A percentile compares a stretch with the other conserved stretches of the same genome.
Evolutionary conservation across 768 basidiomycete species (phyloP).

Genomic region (Lentinus brumalis): DNA sequence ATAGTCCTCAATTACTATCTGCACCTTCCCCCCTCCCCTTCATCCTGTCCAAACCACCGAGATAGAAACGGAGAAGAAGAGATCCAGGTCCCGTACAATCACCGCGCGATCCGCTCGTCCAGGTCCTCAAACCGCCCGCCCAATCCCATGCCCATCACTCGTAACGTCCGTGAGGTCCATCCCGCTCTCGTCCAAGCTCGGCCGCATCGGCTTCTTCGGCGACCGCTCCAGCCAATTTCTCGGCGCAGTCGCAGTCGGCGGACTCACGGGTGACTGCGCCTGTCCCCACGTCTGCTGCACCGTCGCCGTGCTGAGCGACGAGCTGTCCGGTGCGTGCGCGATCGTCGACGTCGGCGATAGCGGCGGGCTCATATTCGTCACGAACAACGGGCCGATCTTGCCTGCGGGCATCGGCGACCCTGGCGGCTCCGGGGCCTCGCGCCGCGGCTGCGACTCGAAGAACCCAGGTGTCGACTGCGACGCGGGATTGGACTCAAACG

Average conservation of each 20-base stretch:
- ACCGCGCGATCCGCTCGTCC: neutral
- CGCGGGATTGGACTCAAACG: neutral
- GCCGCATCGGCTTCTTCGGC: conserved; percentile 16
- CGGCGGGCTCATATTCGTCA: conserved; percentile 25
- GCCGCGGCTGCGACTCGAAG: conserved; percentile 4
- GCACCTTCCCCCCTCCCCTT: neutral
- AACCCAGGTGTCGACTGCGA: neutral
- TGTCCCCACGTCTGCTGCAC: conserved; percentile 11
- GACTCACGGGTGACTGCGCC: neutral
- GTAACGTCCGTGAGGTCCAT: conserved; percentile 14
- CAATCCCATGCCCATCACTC: conserved; percentile 15
- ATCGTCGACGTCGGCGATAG: conserved; percentile 16
- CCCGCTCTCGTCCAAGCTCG: conserved; percentile 12
- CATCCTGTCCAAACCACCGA: neutral
- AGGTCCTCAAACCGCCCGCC: conserved; percentile 12
- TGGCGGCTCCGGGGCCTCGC: conserved; percentile 4
- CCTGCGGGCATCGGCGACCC: conserved; percentile 18
- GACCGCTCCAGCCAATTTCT: conserved; percentile 22
- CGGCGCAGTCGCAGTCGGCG: neutral
- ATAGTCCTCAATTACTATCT: neutral
- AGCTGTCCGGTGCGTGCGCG: neutral
- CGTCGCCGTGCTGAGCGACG: neutral
- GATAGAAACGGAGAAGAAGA: neutral
- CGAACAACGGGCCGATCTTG: conserved; percentile 21
- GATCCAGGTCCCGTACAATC: neutral